Evolutionary conservation across 805 yeast genomes (phyloP).

Genomic region (Ogataea neopini): DNA sequence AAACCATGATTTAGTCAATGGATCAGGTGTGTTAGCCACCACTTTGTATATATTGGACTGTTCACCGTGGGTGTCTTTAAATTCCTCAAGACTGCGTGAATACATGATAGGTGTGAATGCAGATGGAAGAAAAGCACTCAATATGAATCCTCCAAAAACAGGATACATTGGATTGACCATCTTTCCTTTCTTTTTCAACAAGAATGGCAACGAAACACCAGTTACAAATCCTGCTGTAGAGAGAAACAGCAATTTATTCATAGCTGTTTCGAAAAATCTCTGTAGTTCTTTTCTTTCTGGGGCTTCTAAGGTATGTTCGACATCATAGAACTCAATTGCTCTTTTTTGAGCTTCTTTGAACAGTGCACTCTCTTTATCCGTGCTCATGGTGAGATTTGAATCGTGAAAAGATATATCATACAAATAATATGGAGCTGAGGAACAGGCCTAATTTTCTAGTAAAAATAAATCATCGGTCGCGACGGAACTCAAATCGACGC

Average conservation of each 20-base stretch:
- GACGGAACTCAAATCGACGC: slow-evolving; percentile 5
- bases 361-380: slow-evolving; percentile 17
- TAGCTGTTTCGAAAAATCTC: slow-evolving; percentile 38
- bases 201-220: slow-evolving; percentile 46
- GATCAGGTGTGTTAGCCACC: slow-evolving; percentile 30
- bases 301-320: slow-evolving; percentile 44
- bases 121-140: slow-evolving; percentile 35
- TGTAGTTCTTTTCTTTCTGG: slow-evolving; percentile 45
- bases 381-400: slow-evolving; percentile 8
- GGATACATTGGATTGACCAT: slow-evolving; percentile 43
- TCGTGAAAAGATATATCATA: too few species aligned
- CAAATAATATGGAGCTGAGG: too few species aligned
- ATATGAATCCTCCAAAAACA: slow-evolving; percentile 41
- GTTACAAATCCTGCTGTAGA: slow-evolving; percentile 33
- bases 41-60: slow-evolving; percentile 25
- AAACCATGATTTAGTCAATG: slow-evolving; percentile 26
- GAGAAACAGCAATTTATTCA: slow-evolving; percentile 37
- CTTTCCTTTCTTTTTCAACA: slow-evolving; percentile 36
- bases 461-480: background rate
- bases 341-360: slow-evolving; percentile 39
- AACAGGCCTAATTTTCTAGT: too few species aligned
- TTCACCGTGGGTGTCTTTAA: slow-evolving; percentile 31
- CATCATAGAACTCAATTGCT: slow-evolving; percentile 51
- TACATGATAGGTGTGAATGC: slow-evolving; percentile 33
- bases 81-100: slow-evolving; percentile 34